Conservation (phyloP, 176 grass and related monocot genomes). For the Dendrocalamus sinicus region DNA sequence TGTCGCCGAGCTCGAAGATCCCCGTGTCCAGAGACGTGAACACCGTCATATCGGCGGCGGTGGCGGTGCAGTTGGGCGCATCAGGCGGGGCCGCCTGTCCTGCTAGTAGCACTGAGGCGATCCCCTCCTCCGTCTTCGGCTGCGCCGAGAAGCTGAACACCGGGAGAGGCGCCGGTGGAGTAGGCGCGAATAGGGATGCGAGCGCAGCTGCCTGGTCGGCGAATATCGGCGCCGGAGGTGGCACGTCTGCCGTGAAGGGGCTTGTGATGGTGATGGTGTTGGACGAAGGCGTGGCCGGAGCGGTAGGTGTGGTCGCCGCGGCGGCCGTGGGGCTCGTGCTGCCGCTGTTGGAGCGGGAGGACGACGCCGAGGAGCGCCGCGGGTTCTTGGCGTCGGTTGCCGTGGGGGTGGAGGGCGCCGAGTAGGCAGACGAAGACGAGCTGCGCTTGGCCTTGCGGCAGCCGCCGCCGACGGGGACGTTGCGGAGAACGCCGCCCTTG, state of each 20-base stretch:
- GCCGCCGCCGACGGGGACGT: constrained; percentile 87
- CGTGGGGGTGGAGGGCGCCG: constrained; percentile 33
- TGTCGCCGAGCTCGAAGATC: constrained; percentile 60
- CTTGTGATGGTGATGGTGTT: constrained; percentile 3
- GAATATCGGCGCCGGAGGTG: constrained; percentile 56
- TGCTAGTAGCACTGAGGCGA: not conserved
- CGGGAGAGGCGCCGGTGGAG: constrained; percentile 38
- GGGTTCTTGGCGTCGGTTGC: constrained; percentile 39
- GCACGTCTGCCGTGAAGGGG: constrained; percentile 47
- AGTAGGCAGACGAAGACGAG: constrained; percentile 23
- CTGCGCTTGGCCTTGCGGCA: constrained; percentile 71
- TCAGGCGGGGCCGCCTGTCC: not conserved
- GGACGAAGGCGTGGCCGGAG: constrained; percentile 28
- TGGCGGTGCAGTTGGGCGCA: not conserved
- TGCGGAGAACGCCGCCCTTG: constrained; percentile 85
- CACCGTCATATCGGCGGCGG: constrained; percentile 36
- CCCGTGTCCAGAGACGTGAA: constrained; percentile 51
- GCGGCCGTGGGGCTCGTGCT: constrained; percentile 42
- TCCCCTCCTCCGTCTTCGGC: constrained; percentile 29
- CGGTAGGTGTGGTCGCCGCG: not conserved
- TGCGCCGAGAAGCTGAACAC: constrained; percentile 48
- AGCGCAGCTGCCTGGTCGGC: constrained; percentile 59
- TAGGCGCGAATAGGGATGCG: constrained; percentile 54
- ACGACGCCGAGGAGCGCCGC: constrained; percentile 45
- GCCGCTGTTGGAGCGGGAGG: constrained; percentile 33